Base-by-base conservation (phyloP, 352 stramenopile genomes). In the Elongisporangium prolatum region DNA sequence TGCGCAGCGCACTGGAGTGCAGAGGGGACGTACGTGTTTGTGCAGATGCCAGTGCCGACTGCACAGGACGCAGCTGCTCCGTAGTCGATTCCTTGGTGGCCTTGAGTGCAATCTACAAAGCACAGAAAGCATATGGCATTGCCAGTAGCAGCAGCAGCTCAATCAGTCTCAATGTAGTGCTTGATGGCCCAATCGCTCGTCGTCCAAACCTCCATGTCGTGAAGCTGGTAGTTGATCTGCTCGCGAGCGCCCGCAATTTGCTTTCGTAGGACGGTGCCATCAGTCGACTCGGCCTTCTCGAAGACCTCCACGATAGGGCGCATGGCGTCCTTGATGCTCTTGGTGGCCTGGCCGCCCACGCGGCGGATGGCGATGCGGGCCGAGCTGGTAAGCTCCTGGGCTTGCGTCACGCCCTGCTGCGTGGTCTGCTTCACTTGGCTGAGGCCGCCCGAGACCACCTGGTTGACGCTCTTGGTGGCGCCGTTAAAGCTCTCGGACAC, bases 181-280 rank as follows among this genome's bases (percentile, higher is more conserved):
- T 8, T 20, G 17, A 25, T 21, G 40, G 18, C 17, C 2, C 50
- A 25, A 16, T 10, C 11, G 18, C 3, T 10, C 18, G 51, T 21
- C 10, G 10, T 47, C 63, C 28, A 50, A n/a, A 80, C 52, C 67
- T 86, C 72, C 50, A 64, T 70, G 44, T 80, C 70, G 65, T 86
- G 77, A 53, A 87, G 63, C 74, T 88, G 78, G 44, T 64, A 61
- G 67, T 92, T 90, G 18, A 90, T 52, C 14, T 67, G 61, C 63
- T 79, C 64, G 16, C 83, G 80, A 22, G 65, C 75, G 17, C 25
- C 50, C 3, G 67, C 75, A 48, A 92, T 71, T 18, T 84, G 60
- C 38, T 82, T 87, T 59, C 83, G 83, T 62, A 92, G 63, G 58
- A 72, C 58, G 18, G 83, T 92, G 54, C 83, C 83, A 48, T 92